Percentiles rank a stretch among this genome's conserved stretches.
phyloP scores from a whole-genome alignment of 2,329 filamentous ascomycete species.

The Ophiostoma sp. region DNA sequence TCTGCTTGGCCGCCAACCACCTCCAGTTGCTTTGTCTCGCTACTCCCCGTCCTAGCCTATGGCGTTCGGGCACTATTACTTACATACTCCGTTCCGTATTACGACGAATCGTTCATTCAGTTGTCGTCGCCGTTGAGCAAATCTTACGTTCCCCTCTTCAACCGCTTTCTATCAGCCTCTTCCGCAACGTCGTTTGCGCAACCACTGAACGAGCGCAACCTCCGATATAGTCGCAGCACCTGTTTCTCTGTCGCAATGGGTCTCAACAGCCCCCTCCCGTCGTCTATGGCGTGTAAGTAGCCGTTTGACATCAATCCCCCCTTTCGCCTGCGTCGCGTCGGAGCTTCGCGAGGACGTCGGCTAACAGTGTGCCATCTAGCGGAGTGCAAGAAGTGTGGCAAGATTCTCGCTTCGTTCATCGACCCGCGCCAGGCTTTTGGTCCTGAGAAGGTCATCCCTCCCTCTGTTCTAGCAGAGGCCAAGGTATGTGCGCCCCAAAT shows the following conservation, averaged over 20 bases:
- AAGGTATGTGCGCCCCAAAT: slow-evolving; percentile 55
- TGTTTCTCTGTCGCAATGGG: slow-evolving; percentile 43
- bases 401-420: slow-evolving; percentile 91
- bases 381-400: slow-evolving; percentile 95
- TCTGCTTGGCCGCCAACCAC: slow-evolving; percentile 5
- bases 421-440: slow-evolving; percentile 91
- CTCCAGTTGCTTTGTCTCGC: background rate
- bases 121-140: slow-evolving; percentile 4
- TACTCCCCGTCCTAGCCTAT: background rate
- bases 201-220: background rate
- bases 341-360: background rate
- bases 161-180: slow-evolving; percentile 11
- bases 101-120: background rate
- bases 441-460: slow-evolving; percentile 95
- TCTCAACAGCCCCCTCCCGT: slow-evolving; percentile 61
- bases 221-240: background rate
- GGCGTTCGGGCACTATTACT: background rate
- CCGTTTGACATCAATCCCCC: too few relatives aligned
- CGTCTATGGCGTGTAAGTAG: slow-evolving; percentile 61
- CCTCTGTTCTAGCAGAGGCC: slow-evolving; percentile 79
- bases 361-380: slow-evolving; percentile 46
- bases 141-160: slow-evolving; percentile 10
- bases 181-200: background rate
- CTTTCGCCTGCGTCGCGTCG: background rate
- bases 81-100: background rate